Evolutionary conservation across 2,329 filamentous ascomycete genomes (phyloP), one percentile per base, ranked within the genome.

Genomic region (Colletotrichum graminicola): DNA sequence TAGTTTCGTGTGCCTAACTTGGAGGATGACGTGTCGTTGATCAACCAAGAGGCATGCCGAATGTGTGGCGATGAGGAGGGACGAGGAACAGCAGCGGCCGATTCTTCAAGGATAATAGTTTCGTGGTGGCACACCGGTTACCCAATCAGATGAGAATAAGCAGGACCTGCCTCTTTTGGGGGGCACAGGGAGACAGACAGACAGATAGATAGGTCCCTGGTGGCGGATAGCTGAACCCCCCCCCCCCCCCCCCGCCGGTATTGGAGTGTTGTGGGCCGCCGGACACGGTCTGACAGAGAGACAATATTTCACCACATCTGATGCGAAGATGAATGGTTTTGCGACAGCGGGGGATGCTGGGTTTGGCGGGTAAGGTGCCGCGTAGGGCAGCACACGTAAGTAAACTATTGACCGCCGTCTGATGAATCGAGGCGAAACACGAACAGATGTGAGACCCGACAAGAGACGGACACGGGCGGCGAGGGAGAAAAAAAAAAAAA

Each of bases 141-240:
- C 45, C 61, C 61, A 63, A 54, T 63, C 34, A 34, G 21, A 63
- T 2, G 5, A 10, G 18, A 49, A 26, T 21, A 34, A 39, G 45
- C 43, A 36, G 61, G 34, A 54, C 61, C 61, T 63, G 47, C 61
- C 41, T 36, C 6, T 54, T 54, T 43, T 34, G 61, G 49, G 49
- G 21, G 11, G 16, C 1, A 34, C 7, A 34, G 34, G 10, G 8
- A 34, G 8, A 34, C 34, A 36, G 34, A 18, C 2, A 45, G 39
- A 7, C 14, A 7, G 14, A 41, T 41, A 18, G 36, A 14, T 16
- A 29, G 29, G 18, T 21, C 29, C 39, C 39, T 60, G 8, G 41
- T 18, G 34, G 59, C 59, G 29, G 45, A 18, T 21, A 32, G 23
- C 49, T 18, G 10, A 34, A 16, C 16, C 39, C 1, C 39, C 5